A percentile compares a stretch with the other conserved stretches of the same genome.
Evolutionary conservation across 78 protist genomes (phyloP).

Genomic region (Dictyostelium purpureum): DNA sequence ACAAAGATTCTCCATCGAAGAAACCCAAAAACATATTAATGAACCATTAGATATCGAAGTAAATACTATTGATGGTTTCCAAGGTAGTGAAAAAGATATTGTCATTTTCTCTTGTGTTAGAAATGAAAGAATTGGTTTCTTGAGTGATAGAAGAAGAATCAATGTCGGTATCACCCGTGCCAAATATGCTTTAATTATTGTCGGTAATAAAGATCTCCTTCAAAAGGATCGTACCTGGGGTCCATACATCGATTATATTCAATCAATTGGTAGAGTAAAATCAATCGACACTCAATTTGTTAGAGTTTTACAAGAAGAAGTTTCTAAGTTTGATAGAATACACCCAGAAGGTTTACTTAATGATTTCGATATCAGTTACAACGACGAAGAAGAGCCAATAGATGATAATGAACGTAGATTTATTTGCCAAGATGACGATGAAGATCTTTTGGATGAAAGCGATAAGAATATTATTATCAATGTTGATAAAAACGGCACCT

Average conservation of each 20-base stretch:
- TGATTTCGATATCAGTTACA: neutral
- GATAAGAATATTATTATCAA: neutral
- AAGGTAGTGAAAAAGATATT: slow-evolving; percentile 90
- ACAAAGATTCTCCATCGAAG: slow-evolving; percentile 16
- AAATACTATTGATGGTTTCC: slow-evolving; percentile 85
- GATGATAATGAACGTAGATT: neutral
- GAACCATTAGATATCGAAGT: slow-evolving; percentile 6
- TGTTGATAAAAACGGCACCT: no score
- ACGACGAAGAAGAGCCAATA: neutral
- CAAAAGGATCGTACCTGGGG: slow-evolving; percentile 8
- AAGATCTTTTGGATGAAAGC: neutral
- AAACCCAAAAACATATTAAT: neutral
- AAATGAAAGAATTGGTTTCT: slow-evolving; percentile 86
- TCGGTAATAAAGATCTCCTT: slow-evolving; percentile 59
- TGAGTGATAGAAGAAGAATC: slow-evolving; percentile 90
- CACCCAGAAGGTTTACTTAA: neutral
- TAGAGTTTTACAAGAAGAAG: neutral
- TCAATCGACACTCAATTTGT: neutral
- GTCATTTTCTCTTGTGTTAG: slow-evolving; percentile 89
- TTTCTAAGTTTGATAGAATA: neutral
- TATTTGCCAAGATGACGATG: neutral
- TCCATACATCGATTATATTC: neutral
- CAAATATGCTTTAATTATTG: slow-evolving; percentile 36
- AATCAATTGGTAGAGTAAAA: neutral
- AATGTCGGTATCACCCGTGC: slow-evolving; percentile 95